Percentiles rank a stretch among this genome's conserved stretches.
Evolutionary conservation across 208 protist genomes (phyloP).

Genomic region (Leishmania turanica): DNA sequence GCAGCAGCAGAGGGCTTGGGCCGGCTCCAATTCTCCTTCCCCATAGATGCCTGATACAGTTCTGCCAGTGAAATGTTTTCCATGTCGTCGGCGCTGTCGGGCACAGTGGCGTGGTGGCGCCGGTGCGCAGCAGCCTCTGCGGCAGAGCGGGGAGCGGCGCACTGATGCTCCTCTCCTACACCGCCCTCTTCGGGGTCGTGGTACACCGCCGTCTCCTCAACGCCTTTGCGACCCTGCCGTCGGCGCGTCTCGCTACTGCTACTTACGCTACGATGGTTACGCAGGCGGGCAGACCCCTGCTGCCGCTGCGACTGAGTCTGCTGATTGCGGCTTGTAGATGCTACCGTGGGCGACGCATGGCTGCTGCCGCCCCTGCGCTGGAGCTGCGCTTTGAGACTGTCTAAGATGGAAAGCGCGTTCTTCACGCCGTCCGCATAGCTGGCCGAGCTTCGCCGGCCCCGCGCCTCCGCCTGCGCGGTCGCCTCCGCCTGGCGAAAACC

Average conservation of each 20-base stretch:
- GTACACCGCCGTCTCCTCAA: conserved; percentile 25
- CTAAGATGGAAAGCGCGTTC: conserved; percentile 73
- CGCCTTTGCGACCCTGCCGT: conserved; percentile 2
- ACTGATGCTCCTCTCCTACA: background rate
- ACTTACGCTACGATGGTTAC: conserved; percentile 10
- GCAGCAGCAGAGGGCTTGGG: conserved; percentile 7
- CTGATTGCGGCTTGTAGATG: conserved; percentile 25
- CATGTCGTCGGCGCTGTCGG: conserved; percentile 6
- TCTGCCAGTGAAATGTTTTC: conserved; percentile 33
- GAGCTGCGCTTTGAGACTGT: conserved; percentile 55
- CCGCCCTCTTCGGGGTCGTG: conserved; percentile 1
- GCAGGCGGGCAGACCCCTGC: background rate
- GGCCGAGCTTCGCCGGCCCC: conserved; percentile 21
- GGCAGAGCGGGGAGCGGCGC: background rate
- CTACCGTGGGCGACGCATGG: conserved; percentile 19
- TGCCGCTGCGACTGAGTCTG: conserved; percentile 21
- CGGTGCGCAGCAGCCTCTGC: background rate
- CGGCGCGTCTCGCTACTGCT: conserved; percentile 26
- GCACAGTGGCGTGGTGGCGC: background rate
- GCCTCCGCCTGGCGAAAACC: background rate
- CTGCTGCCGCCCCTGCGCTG: conserved; percentile 13
- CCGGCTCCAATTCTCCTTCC: conserved; percentile 30
- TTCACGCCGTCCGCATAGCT: conserved; percentile 58
- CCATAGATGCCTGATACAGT: conserved; percentile 21
- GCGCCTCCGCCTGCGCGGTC: conserved; percentile 13